phyloP scores from a whole-genome alignment of 2,329 filamentous ascomycete genomes.

The Pseudogymnoascus sp. region DNA sequence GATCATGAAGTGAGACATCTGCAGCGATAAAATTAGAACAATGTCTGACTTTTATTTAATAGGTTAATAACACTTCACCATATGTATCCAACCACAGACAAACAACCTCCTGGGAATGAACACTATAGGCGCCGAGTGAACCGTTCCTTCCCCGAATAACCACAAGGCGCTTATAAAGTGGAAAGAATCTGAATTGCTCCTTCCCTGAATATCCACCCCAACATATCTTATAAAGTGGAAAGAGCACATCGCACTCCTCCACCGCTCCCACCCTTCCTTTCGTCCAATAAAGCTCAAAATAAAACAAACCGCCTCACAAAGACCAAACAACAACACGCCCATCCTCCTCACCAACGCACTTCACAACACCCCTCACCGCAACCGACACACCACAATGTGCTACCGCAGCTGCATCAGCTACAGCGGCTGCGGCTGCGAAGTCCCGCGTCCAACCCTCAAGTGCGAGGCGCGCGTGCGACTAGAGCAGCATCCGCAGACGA shows the following conservation, averaged over 20 bases:
- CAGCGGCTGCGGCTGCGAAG: background rate
- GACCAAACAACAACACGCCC: background rate
- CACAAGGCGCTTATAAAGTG: background rate
- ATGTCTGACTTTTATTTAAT: background rate
- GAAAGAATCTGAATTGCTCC: background rate
- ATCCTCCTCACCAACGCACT: background rate
- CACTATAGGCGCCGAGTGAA: background rate
- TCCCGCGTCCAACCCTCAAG: background rate
- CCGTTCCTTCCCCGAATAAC: background rate
- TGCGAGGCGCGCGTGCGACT: background rate
- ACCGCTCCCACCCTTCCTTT: background rate
- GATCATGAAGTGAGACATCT: background rate
- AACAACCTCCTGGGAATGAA: background rate
- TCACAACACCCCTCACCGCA: background rate
- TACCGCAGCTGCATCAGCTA: slow-evolving; percentile 1
- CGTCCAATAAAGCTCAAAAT: background rate
- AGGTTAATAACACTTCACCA: too few species aligned
- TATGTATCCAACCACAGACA: too few species aligned
- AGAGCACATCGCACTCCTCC: background rate
- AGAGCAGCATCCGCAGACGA: background rate
- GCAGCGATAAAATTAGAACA: background rate
- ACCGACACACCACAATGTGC: background rate
- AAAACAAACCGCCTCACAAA: background rate
- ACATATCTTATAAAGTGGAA: background rate
- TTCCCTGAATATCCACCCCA: background rate